These are phyloP conservation scores for Adiantum capillusveneris DNA, from an alignment of 75 land plant species.

Conservation along the genomic window DNA sequence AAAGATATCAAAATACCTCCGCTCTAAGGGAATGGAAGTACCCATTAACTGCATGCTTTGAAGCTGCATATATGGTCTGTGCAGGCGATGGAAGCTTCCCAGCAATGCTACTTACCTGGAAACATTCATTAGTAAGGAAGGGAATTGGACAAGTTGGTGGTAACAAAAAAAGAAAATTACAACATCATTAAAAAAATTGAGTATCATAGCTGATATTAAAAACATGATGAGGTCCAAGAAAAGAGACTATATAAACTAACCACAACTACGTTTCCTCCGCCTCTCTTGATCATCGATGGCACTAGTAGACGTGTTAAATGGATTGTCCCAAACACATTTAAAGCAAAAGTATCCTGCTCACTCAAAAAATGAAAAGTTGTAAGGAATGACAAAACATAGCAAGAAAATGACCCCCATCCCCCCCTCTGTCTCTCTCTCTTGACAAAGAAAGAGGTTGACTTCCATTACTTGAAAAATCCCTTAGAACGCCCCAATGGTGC, in stretches of 20 bases:
- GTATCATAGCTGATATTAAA: constrained; percentile 3
- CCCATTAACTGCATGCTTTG: constrained; percentile 87
- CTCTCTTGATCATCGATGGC: constrained; percentile 64
- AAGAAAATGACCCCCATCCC: too few relatives aligned
- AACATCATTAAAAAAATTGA: too few relatives aligned
- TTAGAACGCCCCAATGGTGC: too few relatives aligned
- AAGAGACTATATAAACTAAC: too few relatives aligned
- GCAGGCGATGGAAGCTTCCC: constrained; percentile 89
- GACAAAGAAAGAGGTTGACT: too few relatives aligned
- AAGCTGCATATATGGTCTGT: constrained; percentile 85
- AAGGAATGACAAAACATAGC: too few relatives aligned
- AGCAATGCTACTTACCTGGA: constrained; percentile 86
- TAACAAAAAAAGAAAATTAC: too few relatives aligned
- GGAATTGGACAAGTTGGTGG: too few relatives aligned
- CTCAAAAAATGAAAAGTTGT: too few relatives aligned
- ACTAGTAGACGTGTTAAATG: constrained; percentile 57
- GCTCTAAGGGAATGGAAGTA: constrained; percentile 77
- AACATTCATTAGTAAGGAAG: too few relatives aligned
- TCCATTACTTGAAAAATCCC: too few relatives aligned
- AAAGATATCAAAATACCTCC: constrained; percentile 43
- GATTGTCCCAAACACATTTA: constrained; percentile 79
- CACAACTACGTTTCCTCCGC: constrained; percentile 79
- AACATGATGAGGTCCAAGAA: not conserved
- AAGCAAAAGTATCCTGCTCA: constrained; percentile 52
- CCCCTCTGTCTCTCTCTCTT: too few relatives aligned